Evolutionary conservation across 2,329 filamentous ascomycete genomes (phyloP).

Genomic region (Leptographium procerum): DNA sequence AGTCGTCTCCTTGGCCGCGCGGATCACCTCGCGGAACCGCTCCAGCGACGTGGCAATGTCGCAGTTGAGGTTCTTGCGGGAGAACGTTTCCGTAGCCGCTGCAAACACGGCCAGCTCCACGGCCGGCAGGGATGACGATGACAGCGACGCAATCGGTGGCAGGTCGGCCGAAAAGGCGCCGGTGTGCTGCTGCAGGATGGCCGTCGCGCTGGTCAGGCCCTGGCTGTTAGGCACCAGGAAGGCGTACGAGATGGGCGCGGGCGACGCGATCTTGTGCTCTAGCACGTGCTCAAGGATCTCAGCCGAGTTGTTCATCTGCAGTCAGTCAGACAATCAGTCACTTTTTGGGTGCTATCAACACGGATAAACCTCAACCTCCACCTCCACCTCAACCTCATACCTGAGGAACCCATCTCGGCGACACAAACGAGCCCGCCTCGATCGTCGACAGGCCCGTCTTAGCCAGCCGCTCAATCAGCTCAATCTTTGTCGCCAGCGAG

Average conservation of each 20-base stretch:
- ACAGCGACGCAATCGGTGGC: constrained; percentile 23
- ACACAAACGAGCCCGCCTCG: constrained; percentile 73
- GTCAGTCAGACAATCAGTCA: background rate
- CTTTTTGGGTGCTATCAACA: background rate
- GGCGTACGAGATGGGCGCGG: constrained; percentile 55
- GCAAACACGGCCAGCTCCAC: constrained; percentile 43
- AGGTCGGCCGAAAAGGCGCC: constrained; percentile 38
- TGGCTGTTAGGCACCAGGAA: constrained; percentile 71
- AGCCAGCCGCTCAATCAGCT: constrained; percentile 59
- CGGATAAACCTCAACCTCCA: too few relatives aligned
- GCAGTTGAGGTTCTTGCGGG: constrained; percentile 73
- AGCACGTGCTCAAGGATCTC: constrained; percentile 62
- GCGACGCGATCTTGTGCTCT: constrained; percentile 40
- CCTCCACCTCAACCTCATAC: background rate
- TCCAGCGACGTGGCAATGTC: constrained; percentile 61
- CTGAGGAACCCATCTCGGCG: constrained; percentile 78
- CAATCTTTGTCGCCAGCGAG: constrained; percentile 60
- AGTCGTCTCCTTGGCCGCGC: constrained; percentile 49
- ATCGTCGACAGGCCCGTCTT: constrained; percentile 60
- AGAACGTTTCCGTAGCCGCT: constrained; percentile 71
- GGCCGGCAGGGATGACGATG: constrained; percentile 27
- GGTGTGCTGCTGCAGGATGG: constrained; percentile 40
- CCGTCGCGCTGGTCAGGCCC: constrained; percentile 53
- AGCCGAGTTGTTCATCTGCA: constrained; percentile 66
- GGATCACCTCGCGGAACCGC: constrained; percentile 59